A percentile compares a stretch with the other conserved stretches of the same genome.
Conservation (phyloP, 2,329 filamentous ascomycete genomes). For the Gnomoniopsis smithogilvyi region DNA sequence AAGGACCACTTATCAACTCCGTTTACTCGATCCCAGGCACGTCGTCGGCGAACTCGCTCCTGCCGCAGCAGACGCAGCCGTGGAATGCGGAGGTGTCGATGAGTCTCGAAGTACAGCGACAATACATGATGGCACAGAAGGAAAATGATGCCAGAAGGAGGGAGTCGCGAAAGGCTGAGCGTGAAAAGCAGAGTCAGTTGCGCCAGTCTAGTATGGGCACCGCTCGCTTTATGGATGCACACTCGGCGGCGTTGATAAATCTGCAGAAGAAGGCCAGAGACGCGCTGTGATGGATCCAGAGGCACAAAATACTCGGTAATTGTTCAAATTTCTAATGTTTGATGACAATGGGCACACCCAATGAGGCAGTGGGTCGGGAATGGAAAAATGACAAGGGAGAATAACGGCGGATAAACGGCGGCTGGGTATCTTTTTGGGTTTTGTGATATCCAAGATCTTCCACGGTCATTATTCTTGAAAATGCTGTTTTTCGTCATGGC, state of each 20-base stretch:
- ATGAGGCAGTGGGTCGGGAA: background rate
- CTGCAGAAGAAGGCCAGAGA: constrained; percentile 58
- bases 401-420: background rate
- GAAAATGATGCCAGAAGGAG: constrained; percentile 59
- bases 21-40: constrained; percentile 17
- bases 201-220: constrained; percentile 76
- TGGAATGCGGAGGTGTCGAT: constrained; percentile 41
- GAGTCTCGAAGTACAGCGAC: constrained; percentile 53
- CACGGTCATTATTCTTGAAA: background rate
- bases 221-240: constrained; percentile 68
- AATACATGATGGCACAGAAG: constrained; percentile 56
- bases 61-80: constrained; percentile 21
- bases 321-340: constrained; percentile 9
- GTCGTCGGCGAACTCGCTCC: constrained; percentile 16
- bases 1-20: constrained; percentile 13
- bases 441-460: background rate
- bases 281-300: background rate
- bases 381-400: background rate
- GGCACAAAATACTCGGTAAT: background rate
- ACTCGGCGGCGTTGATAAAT: constrained; percentile 74
- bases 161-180: constrained; percentile 55
- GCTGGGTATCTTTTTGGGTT: background rate
- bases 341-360: background rate
- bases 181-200: constrained; percentile 56
- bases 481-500: background rate